These are phyloP conservation scores for Microcos paniculata DNA, from an alignment of 345 rosid species.

Conservation along the genomic window DNA sequence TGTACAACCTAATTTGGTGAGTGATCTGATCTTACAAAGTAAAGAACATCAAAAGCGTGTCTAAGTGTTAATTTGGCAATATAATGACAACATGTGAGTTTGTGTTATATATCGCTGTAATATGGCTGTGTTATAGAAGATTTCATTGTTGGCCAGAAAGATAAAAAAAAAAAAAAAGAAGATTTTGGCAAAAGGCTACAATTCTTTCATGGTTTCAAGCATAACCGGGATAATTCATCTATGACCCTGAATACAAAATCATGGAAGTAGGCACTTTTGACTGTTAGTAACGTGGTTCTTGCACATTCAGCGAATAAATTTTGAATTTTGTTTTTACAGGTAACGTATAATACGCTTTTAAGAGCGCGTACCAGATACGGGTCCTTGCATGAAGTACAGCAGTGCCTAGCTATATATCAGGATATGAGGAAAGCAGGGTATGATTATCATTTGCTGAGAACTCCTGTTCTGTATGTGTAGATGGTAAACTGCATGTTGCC, in stretches of 20 bases:
- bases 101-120: not conserved
- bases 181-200: not conserved
- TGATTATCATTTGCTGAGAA: conserved; percentile 9
- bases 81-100: not conserved
- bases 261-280: not conserved
- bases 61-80: not conserved
- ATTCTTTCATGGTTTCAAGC: conserved; percentile 2
- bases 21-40: conserved; percentile 10
- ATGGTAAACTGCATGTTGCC: not conserved
- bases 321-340: conserved; percentile 41
- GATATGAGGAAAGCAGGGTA: conserved; percentile 96
- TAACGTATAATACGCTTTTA: conserved; percentile 82
- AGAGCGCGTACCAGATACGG: conserved; percentile 80
- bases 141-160: too few relatives aligned
- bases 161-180: not conserved
- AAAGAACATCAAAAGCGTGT: not conserved
- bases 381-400: conserved; percentile 79
- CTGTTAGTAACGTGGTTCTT: not conserved
- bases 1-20: conserved; percentile 79
- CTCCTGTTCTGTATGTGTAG: not conserved
- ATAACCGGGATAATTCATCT: not conserved
- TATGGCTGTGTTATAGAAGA: not conserved
- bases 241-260: not conserved
- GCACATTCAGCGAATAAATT: not conserved
- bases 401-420: conserved; percentile 83